Base-by-base conservation (phyloP, 2,329 filamentous ascomycete species). In the Xylariaceae sp. region DNA sequence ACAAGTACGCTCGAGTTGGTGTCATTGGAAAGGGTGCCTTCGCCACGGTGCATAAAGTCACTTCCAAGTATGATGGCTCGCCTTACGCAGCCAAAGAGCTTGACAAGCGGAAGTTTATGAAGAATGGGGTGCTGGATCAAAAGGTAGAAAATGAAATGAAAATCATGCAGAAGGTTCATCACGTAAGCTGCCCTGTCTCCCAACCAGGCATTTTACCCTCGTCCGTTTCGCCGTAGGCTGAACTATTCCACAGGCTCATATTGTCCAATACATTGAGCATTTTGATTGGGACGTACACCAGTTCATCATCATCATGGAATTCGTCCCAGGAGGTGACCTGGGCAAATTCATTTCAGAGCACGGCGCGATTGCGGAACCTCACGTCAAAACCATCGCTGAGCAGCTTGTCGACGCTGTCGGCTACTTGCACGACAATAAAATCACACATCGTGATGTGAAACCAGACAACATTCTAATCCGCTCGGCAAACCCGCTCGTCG, bases 231-330 rank as follows among this genome's bases (percentile, higher is more conserved):
- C 22, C 28, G 42, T 57, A 48, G 44, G 55, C 55, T 56, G 55
- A 69, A 55, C 62, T 48, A 18, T 17, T 19, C 28, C 18, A 2
- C 51, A 90, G 87, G 82, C 84, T 2, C 93, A 97, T 63, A 92
- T 99, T 62, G 93, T 99, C 40, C 83, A 89, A 58, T 99, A 94
- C 66, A 83, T 95, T 50, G 91, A 96, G 62, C 89, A 94, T 65
- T 82, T 94, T 60, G 91, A 96, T 59, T 86, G 89, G 75, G 83
- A 86, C 42, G 79, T 89, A 38, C 78, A 91, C 66, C 79, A 97
- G 5, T 92, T 97, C 67, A 96, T 99, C 69, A 93, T 97, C 67
- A 88, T 96, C 69, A 99, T 99, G 94, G 94, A 99, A 65, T 96
- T 82, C 61, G 83, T 97, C 13, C 81, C 84, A 6, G 81, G 82